Evolutionary conservation across 805 yeast species (phyloP), one percentile per base, ranked within the genome.

Genomic region (Yamadazyma laniorum): DNA sequence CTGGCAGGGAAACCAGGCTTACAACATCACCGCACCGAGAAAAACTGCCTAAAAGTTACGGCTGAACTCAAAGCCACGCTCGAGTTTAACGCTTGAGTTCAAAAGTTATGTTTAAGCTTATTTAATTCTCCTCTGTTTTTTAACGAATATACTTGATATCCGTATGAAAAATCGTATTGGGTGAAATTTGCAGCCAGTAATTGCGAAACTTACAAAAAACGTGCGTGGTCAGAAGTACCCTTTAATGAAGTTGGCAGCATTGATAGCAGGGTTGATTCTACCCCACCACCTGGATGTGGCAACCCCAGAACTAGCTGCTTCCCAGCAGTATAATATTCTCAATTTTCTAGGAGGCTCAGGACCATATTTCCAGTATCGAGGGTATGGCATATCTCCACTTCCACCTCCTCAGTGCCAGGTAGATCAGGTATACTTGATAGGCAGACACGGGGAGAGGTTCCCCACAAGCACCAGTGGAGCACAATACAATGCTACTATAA

Each of bases 361-460:
- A 1, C 85, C 86, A 4, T 79, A 74, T 46, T 58, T 72, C 19
- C 70, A 70, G 35, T 66, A 67, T 35, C 61, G 63, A 2, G 83
- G 83, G 1, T 75, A 56, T 48, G 85, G 84, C 2, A 68, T 80
- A 25, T 58, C 72, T 9, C 56, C 68, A 14, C 75, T 61, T 12
- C 45, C 63, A 1, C 82, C 83, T 13, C 62, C 57, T 7, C 61
- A 63, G 29, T 80, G 85, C 55, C 48, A 58, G 5, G 63, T 80
- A 37, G 75, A 75, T 47, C 91, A 83, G 57, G 86, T 82, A 8
- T 88, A 82, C 48, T 61, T 84, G 17, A 61, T 83, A 38, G 79
- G 80, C 42, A 73, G 95, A 51, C 95, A 87, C 52, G 95, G 91
- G 15, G 93, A 85, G 57, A 66, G 95, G 45, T 84, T 70, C 53